Evolutionary conservation across 176 grass and related monocot species (phyloP).

Genomic region (Olyra latifolia): DNA sequence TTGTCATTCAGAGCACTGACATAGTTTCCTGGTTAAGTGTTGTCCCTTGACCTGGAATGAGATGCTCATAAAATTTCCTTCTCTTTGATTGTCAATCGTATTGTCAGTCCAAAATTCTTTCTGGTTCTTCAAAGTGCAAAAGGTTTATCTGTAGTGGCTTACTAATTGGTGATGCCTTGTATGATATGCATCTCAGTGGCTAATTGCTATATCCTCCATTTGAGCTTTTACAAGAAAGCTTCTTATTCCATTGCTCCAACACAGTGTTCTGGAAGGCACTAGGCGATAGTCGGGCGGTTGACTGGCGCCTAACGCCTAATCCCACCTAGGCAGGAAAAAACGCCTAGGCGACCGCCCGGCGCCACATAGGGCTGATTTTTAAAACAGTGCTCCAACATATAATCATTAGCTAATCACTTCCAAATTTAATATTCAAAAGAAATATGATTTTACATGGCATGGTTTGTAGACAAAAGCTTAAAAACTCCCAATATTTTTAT

Average conservation of each 20-base stretch:
- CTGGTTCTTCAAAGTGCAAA: background rate
- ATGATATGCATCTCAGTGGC: background rate
- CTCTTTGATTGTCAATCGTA: background rate
- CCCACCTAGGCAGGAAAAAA: no score
- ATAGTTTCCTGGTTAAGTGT: background rate
- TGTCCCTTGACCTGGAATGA: background rate
- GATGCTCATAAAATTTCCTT: background rate
- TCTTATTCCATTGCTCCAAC: background rate
- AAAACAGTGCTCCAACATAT: no score
- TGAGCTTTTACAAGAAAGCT: background rate
- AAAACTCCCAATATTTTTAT: background rate
- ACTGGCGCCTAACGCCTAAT: no score
- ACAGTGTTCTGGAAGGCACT: no score
- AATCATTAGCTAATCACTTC: background rate
- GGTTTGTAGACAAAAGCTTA: background rate
- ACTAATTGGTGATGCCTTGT: background rate
- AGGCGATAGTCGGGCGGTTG: no score
- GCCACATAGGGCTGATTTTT: no score
- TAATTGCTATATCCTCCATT: background rate
- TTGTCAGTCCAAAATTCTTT: background rate
- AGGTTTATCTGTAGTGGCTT: background rate
- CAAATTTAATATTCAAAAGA: background rate
- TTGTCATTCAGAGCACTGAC: background rate
- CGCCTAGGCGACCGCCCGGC: no score
- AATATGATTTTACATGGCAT: background rate